Evolutionary conservation across 805 yeast species (phyloP).

Genomic region (Saturnispora saitoi): DNA sequence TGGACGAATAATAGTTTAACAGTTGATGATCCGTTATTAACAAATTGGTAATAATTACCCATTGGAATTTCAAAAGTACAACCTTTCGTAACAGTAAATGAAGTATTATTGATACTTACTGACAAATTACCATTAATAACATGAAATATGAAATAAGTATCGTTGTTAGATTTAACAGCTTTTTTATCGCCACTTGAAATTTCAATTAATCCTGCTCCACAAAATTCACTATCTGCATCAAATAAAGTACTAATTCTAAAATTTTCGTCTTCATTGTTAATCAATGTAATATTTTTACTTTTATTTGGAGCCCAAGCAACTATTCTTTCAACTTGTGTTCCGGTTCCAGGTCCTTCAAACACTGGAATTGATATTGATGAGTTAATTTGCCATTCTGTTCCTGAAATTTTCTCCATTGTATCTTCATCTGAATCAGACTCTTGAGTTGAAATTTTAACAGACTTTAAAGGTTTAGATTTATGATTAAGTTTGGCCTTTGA

Average conservation of each 20-base stretch:
- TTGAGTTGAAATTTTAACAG: background rate
- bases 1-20: slow-evolving; percentile 74
- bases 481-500: background rate
- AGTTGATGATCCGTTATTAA: slow-evolving; percentile 47
- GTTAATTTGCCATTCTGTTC: slow-evolving; percentile 46
- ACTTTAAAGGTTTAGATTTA: background rate
- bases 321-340: slow-evolving; percentile 33
- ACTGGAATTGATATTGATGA: slow-evolving; percentile 37
- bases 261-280: slow-evolving; percentile 38
- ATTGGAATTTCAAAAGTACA: slow-evolving; percentile 78
- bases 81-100: slow-evolving; percentile 58
- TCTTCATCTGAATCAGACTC: background rate
- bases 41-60: slow-evolving; percentile 62
- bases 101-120: slow-evolving; percentile 50
- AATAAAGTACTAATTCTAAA: slow-evolving; percentile 59
- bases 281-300: slow-evolving; percentile 36
- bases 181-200: slow-evolving; percentile 57
- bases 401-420: slow-evolving; percentile 15
- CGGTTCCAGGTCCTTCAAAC: slow-evolving; percentile 41
- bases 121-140: slow-evolving; percentile 65
- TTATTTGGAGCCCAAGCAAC: slow-evolving; percentile 63
- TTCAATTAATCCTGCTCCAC: slow-evolving; percentile 68
- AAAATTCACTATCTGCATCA: slow-evolving; percentile 49
- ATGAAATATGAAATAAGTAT: slow-evolving; percentile 64
- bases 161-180: slow-evolving; percentile 51